Evolutionary conservation across 1,284 basidiomycete species (phyloP).

Genomic region (Heterobasidion irregulare): DNA sequence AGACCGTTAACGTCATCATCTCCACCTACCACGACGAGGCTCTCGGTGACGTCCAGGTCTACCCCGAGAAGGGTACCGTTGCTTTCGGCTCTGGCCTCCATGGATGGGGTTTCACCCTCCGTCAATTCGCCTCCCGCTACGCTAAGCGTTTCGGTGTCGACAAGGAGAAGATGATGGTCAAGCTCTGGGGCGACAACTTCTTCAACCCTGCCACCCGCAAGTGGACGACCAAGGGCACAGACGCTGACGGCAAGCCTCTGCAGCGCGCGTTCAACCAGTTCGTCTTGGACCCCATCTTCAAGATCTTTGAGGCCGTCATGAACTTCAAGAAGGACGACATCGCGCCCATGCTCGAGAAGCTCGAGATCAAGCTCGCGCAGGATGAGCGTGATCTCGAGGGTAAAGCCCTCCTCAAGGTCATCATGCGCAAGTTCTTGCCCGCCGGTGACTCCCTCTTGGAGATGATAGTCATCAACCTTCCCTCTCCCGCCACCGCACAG

Average conservation of each 20-base stretch:
- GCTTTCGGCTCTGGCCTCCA: constrained; percentile 99
- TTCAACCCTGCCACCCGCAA: constrained; percentile 98
- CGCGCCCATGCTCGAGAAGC: constrained; percentile 87
- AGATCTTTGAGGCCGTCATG: constrained; percentile 98
- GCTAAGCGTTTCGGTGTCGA: constrained; percentile 99
- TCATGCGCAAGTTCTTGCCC: constrained; percentile 99
- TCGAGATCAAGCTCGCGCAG: constrained; percentile 84
- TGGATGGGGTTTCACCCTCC: constrained; percentile 99
- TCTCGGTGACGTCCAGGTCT: constrained; percentile 98
- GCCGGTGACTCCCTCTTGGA: constrained; percentile 98
- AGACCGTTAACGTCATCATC: constrained; percentile 98
- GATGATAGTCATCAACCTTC: constrained; percentile 99
- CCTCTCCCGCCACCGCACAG: constrained; percentile 95
- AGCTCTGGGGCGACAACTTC: constrained; percentile 99
- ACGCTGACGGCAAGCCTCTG: constrained; percentile 81
- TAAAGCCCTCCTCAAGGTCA: constrained; percentile 93
- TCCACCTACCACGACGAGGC: constrained; percentile 94
- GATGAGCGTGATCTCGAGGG: constrained; percentile 96
- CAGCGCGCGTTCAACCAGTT: constrained; percentile 95
- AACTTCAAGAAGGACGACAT: constrained; percentile 98
- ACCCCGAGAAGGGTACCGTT: constrained; percentile 97
- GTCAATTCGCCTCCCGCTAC: constrained; percentile 94
- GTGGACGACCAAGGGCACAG: constrained; percentile 81
- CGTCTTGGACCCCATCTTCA: constrained; percentile 99
- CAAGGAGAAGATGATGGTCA: constrained; percentile 97